phyloP scores from a whole-genome alignment of 2,329 filamentous ascomycete species.

The Colletotrichum aenigma region DNA sequence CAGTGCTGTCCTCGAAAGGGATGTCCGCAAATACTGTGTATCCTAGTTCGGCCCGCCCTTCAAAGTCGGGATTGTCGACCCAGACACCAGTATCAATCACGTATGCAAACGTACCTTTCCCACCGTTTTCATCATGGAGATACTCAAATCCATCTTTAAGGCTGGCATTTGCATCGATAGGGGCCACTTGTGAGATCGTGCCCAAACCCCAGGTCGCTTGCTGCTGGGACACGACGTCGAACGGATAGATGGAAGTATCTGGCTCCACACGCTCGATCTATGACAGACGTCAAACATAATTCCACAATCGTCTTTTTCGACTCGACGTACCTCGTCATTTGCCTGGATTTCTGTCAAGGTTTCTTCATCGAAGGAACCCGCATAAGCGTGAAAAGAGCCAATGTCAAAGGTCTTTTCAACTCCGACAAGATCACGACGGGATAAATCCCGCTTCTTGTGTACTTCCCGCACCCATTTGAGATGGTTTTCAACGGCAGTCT shows the following conservation, averaged over 20 bases:
- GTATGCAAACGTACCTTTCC: slow-evolving; percentile 50
- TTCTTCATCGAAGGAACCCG: slow-evolving; percentile 46
- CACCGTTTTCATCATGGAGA: slow-evolving; percentile 43
- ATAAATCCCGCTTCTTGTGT: slow-evolving; percentile 35
- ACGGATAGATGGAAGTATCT: not conserved
- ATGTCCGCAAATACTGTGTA: slow-evolving; percentile 37
- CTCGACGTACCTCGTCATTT: slow-evolving; percentile 27
- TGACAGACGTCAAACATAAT: not conserved
- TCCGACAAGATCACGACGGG: slow-evolving; percentile 33
- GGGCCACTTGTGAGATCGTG: not conserved
- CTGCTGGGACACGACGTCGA: not conserved
- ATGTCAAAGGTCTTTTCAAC: slow-evolving; percentile 45
- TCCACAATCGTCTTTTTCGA: too few relatives aligned
- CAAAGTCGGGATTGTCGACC: slow-evolving; percentile 47
- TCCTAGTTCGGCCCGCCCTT: slow-evolving; percentile 43
- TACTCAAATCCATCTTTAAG: slow-evolving; percentile 31
- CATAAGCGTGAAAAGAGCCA: slow-evolving; percentile 43
- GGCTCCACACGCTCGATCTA: not conserved
- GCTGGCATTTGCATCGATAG: slow-evolving; percentile 24
- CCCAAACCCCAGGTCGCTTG: not conserved
- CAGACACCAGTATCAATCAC: slow-evolving; percentile 60
- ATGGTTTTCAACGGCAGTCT: slow-evolving; percentile 35
- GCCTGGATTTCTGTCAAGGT: slow-evolving; percentile 41
- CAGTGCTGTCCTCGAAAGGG: slow-evolving; percentile 36
- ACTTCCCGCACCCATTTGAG: slow-evolving; percentile 37